Evolutionary conservation across 2,329 filamentous ascomycete genomes (phyloP).

Genomic region (Periconia sp.): DNA sequence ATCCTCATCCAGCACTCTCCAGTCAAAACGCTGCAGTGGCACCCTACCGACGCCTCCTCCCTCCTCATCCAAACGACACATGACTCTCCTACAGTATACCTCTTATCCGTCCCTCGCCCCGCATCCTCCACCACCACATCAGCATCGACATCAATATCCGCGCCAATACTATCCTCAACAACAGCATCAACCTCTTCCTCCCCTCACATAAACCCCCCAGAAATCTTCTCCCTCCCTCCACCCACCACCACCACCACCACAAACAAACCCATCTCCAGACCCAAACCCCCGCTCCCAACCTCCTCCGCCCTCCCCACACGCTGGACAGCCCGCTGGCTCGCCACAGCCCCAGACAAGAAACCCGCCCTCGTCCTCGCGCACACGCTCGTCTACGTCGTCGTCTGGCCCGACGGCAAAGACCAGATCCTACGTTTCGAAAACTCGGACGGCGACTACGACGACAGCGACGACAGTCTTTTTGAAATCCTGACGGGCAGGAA

Average conservation of each 20-base stretch:
- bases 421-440: conserved; percentile 33
- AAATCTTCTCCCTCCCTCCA: conserved; percentile 24
- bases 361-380: conserved; percentile 41
- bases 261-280: conserved; percentile 12
- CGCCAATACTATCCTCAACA: conserved; percentile 1
- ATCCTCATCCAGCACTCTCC: conserved; percentile 50
- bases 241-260: conserved; percentile 11
- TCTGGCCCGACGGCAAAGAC: conserved; percentile 47
- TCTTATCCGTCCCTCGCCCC: conserved; percentile 33
- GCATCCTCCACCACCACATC: conserved; percentile 7
- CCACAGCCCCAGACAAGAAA: conserved; percentile 29
- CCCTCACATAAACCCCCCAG: conserved; percentile 17
- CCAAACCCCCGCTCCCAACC: conserved; percentile 18
- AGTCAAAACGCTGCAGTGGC: conserved; percentile 48
- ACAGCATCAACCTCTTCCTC: conserved; percentile 9
- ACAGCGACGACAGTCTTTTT: conserved; percentile 51
- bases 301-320: conserved; percentile 18
- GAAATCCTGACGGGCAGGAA: conserved; percentile 52
- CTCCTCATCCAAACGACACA: conserved; percentile 48
- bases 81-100: conserved; percentile 43
- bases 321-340: conserved; percentile 32
- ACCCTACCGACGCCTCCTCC: conserved; percentile 37
- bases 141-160: conserved; percentile 8
- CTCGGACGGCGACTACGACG: conserved; percentile 31
- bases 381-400: conserved; percentile 40